These are phyloP conservation scores for Fusarium sp. DNA, from an alignment of 2,329 filamentous ascomycete genomes.

Conservation along the genomic window DNA sequence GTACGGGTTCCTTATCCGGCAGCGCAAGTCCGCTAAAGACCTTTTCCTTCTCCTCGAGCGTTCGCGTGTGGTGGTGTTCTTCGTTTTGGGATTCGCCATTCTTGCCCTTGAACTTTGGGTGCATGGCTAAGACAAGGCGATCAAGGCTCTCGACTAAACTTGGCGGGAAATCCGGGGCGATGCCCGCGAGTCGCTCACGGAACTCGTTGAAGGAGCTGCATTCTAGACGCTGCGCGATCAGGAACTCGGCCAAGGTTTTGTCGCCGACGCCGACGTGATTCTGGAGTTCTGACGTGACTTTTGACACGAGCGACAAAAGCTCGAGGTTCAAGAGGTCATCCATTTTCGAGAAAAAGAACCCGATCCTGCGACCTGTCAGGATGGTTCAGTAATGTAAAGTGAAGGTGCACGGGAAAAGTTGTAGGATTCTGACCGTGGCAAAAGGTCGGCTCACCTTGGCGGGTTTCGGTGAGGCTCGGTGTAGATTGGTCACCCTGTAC, in stretches of 20 bases:
- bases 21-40: constrained; percentile 93
- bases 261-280: constrained; percentile 94
- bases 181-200: constrained; percentile 77
- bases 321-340: constrained; percentile 93
- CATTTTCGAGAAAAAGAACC: constrained; percentile 65
- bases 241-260: constrained; percentile 95
- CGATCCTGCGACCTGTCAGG: constrained; percentile 36
- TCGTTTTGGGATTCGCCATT: constrained; percentile 54
- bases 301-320: constrained; percentile 92
- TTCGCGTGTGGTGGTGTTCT: constrained; percentile 55
- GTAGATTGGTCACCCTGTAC: neutral
- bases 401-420: constrained; percentile 26
- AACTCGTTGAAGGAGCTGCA: constrained; percentile 79
- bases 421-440: constrained; percentile 27
- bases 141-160: constrained; percentile 94
- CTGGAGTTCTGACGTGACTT: constrained; percentile 92
- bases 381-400: constrained; percentile 9
- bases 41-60: constrained; percentile 79
- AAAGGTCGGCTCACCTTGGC: constrained; percentile 15
- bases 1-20: constrained; percentile 75
- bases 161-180: constrained; percentile 85
- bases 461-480: constrained; percentile 2
- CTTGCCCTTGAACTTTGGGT: constrained; percentile 84
- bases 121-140: constrained; percentile 87
- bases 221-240: constrained; percentile 90